phyloP scores from a whole-genome alignment of 192 early-diverging fungal species.

The Rhizoclosmatium globosum region DNA sequence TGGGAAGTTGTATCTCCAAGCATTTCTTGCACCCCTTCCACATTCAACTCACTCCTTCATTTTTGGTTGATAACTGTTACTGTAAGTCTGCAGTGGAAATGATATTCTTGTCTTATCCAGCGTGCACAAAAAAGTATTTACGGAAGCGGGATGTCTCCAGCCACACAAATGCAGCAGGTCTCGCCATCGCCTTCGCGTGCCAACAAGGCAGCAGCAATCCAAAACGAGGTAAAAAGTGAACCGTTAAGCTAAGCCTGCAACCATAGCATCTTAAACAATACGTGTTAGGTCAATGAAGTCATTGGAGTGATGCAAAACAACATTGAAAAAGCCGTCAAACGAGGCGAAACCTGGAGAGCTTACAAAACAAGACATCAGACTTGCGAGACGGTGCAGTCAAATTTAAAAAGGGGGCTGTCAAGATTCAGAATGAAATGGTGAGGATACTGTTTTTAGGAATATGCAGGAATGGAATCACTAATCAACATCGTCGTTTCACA shows the following conservation, averaged over 20 bases:
- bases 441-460: background rate
- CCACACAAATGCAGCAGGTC: background rate
- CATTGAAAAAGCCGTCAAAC: slow-evolving; percentile 84
- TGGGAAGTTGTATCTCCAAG: no score
- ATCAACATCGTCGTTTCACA: background rate
- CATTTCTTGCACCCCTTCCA: no score
- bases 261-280: slow-evolving; percentile 15
- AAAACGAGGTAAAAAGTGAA: background rate
- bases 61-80: no score
- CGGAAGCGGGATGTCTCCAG: background rate
- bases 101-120: no score
- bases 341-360: slow-evolving; percentile 85
- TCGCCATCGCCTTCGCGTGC: background rate
- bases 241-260: background rate
- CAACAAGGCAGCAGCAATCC: background rate
- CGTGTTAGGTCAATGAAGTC: slow-evolving; percentile 81
- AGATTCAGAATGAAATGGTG: slow-evolving; percentile 54
- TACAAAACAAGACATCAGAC: slow-evolving; percentile 84
- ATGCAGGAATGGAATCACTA: background rate
- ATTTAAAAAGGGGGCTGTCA: slow-evolving; percentile 81
- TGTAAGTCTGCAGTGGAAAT: no score
- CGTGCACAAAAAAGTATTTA: no score
- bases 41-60: no score
- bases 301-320: slow-evolving; percentile 92
- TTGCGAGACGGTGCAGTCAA: slow-evolving; percentile 71